phyloP scores from a whole-genome alignment of 768 basidiomycete species.

The Boletus rufocinnamomeus region DNA sequence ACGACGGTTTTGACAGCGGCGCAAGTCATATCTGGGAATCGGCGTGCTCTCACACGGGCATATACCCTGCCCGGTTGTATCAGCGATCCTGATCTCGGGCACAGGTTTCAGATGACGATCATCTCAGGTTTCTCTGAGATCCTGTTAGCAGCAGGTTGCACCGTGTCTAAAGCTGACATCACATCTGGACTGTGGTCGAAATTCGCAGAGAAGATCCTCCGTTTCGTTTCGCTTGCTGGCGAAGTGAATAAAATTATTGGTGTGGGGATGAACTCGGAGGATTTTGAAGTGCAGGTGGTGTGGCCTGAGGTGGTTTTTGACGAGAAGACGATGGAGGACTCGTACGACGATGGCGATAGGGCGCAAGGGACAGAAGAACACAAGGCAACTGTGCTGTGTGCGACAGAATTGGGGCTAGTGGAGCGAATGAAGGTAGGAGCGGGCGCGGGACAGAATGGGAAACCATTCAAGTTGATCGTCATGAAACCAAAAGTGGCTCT shows the following conservation, averaged over 20 bases:
- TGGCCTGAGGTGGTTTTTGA: slow-evolving; percentile 18
- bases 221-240: slow-evolving; percentile 46
- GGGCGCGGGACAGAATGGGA: slow-evolving; percentile 11
- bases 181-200: slow-evolving; percentile 41
- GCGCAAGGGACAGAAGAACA: not conserved
- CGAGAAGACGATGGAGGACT: slow-evolving; percentile 24
- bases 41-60: not conserved
- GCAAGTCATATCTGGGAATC: slow-evolving; percentile 42
- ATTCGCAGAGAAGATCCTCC: slow-evolving; percentile 43
- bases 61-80: slow-evolving; percentile 2
- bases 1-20: slow-evolving; percentile 33
- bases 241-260: slow-evolving; percentile 41
- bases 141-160: slow-evolving; percentile 29
- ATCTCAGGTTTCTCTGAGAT: slow-evolving; percentile 29
- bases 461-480: slow-evolving; percentile 23
- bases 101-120: slow-evolving; percentile 11
- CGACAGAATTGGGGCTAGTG: slow-evolving; percentile 37
- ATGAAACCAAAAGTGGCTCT: slow-evolving; percentile 26
- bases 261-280: slow-evolving; percentile 26
- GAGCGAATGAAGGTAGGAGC: slow-evolving; percentile 17
- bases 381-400: slow-evolving; percentile 28
- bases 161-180: slow-evolving; percentile 23
- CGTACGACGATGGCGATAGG: slow-evolving; percentile 24
- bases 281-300: slow-evolving; percentile 27
- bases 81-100: slow-evolving; percentile 20